Evolutionary conservation across 2,329 filamentous ascomycete genomes (phyloP), one percentile per base, ranked within the genome.

Genomic region (Immersiporthe knoxdaviesiana): DNA sequence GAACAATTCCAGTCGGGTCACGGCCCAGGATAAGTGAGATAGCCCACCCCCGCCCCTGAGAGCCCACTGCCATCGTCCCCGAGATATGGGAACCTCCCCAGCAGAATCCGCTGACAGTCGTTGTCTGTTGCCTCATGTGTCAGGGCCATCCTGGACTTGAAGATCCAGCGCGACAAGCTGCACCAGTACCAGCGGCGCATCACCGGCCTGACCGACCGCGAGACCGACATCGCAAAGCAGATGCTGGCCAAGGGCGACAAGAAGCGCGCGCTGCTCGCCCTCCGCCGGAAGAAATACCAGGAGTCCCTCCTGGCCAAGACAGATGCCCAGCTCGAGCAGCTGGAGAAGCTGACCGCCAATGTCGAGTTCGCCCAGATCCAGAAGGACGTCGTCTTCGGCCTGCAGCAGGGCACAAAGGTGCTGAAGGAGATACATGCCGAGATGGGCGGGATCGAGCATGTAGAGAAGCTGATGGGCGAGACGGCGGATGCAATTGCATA

Each of bases 291-390:
- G 82, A 99, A 98, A 80, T 98, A 97, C 84, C 96, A 99, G 79
- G 92, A 98, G 79, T 91, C 92, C 35, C 86, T 98, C 30, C 86
- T 98, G 16, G 85, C 88, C 71, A 95, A 97, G 83, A 97, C 95
- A 16, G 95, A 99, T 81, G 88, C 89, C 68, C 95, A 98, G 82
- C 88, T 99, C n/a, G 93, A 92, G 73, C 93, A 97, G 81, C 85
- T 99, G 27, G 94, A 99, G 83, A 90, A 93, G 77, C 84, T 99
- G 74, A 96, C 93, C 11, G 88, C 89, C 67, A 94, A 90, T 78
- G 94, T 99, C 76, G 96, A 99, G 81, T 99, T 99, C 81, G 93
- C 96, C 52, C 87, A 95, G 35, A 96, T 99, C 74, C 95, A 98
- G 79, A 98, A 97, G 82, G 96, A 98, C 82, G 92, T 99, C 50